Evolutionary conservation across 768 basidiomycete species (phyloP), one percentile per base, ranked within the genome.

Genomic region (Russula earlei): DNA sequence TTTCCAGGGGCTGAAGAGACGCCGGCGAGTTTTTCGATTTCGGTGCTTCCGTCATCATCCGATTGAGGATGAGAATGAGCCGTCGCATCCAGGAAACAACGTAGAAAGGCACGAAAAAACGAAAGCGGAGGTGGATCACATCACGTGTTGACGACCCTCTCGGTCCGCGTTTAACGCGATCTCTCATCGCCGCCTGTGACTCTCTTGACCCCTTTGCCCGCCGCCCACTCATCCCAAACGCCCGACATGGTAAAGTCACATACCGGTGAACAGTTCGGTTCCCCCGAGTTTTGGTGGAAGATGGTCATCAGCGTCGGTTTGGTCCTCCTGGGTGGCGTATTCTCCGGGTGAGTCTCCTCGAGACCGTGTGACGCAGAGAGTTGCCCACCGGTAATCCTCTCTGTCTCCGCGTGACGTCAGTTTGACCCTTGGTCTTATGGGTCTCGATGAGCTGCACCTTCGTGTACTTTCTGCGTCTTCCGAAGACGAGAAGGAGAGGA

Each of bases 371-470:
- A 7, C 7, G 29, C 29, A 31, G 1, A 10, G 29, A 31, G 29
- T 7, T 7, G 29, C 10, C 7, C 5, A 31, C 29, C 29, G 7
- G 1, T 31, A 10, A 31, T 31, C 10, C n/a, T 25, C 12, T 24
- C 8, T n/a, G 15, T 20, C 31, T 34, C 53, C 15, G 24, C 27
- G 25, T 19, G 50, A n/a, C 37, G 49, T n/a, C 62, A 92, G 91
- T 3, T 72, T 96, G 51, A 96, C 93, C 0, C 81, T 96, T 27
- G 93, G 91, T 1, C 74, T 96, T 25, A 95, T 95, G 93, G 93
- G 93, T 1, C 77, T 94, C 17, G 92, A 96, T 61, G 89, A 92
- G 58, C 78, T 96, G 15, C 90, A 95, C 63, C 78, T 96, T 5
- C 82, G 91, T 17, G 93, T 95, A 4, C 75, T 96, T 40, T 76